Base-by-base conservation (phyloP, 2,329 filamentous ascomycete genomes). In the Sarocladium brachiariae region DNA sequence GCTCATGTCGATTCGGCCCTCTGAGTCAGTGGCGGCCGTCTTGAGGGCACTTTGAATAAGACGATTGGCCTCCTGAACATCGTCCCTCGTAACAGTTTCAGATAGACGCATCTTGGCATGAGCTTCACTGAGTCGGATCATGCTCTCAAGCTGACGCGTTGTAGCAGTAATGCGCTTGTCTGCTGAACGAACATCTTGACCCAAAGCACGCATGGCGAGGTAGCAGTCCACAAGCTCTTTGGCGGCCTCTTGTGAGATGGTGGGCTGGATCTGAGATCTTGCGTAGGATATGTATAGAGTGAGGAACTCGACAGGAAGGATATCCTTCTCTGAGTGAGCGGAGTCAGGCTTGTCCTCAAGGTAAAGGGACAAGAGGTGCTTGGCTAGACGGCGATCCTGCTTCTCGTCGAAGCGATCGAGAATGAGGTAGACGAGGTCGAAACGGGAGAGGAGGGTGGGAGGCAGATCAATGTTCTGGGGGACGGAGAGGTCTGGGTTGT, bases 121-220 rank as follows among this genome's bases (percentile, higher is more conserved):
- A 0, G 91, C 93, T 73, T 99, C 93, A 1, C 91, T 74, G 2
- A 99, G 85, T 54, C 93, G 92, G 64, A 99, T 97, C 95, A 99
- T 99, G 41, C 87, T 93, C 71, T 99, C 95, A 5, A 99, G 78
- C 70, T 99, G 93, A 64, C 93, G 83, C 1, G 95, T 99, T 2
- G 93, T 99, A 35, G 93, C 93, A 0, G 93, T 99, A 71, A 99
- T 99, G 58, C 93, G 89, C 68, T 95, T 92, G 69, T 99, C 95
- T 2, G 88, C 81, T 2, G 90, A 80, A 46, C 92, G 89, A 31
- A 92, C 85, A 59, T 91, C 87, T 58, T 90, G 86, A 43, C 93
- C 93, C 0, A 99, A 83, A 62, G 91, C 89, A 57, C 93, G 90
- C 89, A 99, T 96, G 54, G 86, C 87, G 41, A 97, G 87, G 64